Percentiles rank a stretch among this genome's conserved stretches.
These are phyloP conservation scores for Tanacetum coccineum DNA, from an alignment of 129 eudicot species.

Conservation along the genomic window DNA sequence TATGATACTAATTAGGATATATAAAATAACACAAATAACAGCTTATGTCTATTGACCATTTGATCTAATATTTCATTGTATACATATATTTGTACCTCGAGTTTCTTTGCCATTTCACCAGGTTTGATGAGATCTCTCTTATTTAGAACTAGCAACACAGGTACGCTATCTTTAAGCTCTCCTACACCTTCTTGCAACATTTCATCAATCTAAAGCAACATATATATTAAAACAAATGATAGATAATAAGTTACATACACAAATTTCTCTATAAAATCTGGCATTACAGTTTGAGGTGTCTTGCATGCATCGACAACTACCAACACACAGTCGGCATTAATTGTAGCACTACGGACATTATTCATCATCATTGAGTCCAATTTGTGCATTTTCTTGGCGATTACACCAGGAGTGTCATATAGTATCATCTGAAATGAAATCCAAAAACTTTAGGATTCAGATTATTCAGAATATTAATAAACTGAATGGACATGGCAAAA, in stretches of 20 bases:
- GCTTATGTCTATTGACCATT: background rate
- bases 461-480: background rate
- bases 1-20: background rate
- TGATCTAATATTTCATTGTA: too few species aligned
- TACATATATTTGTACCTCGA: conserved; percentile 43
- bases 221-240: conserved; percentile 19
- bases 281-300: conserved; percentile 74
- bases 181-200: conserved; percentile 76
- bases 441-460: conserved; percentile 5
- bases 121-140: conserved; percentile 98
- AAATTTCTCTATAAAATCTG: background rate
- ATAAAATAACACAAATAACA: background rate
- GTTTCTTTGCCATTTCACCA: conserved; percentile 92
- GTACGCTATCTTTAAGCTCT: conserved; percentile 53
- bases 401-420: conserved; percentile 97
- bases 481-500: background rate
- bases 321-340: conserved; percentile 85
- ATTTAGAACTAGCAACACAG: conserved; percentile 83
- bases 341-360: conserved; percentile 88
- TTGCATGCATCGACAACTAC: conserved; percentile 93
- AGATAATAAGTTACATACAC: background rate
- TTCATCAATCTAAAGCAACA: conserved; percentile 66
- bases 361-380: conserved; percentile 99
- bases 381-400: conserved; percentile 92
- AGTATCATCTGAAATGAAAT: conserved; percentile 73